phyloP scores from a whole-genome alignment of 345 rosid genomes.

The Erucastrum elatum region DNA sequence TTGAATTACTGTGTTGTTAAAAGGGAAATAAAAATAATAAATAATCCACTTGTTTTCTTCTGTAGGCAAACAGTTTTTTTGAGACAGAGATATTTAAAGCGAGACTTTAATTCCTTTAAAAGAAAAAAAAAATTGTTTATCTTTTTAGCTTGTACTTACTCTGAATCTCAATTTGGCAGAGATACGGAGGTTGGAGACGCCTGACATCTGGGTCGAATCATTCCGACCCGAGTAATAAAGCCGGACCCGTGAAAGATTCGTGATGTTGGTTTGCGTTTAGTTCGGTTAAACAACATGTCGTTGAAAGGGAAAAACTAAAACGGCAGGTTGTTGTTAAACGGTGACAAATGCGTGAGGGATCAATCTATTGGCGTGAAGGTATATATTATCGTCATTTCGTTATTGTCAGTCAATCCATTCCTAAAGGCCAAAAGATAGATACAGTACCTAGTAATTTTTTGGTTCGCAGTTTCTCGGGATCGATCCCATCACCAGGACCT shows the following conservation, averaged over 20 bases:
- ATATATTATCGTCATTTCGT: background rate
- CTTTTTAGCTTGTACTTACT: constrained; percentile 4
- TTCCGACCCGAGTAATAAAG: background rate
- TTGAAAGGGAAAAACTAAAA: background rate
- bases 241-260: background rate
- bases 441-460: background rate
- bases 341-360: background rate
- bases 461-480: constrained; percentile 6
- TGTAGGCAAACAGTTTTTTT: constrained; percentile 14
- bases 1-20: background rate
- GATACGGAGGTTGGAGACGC: constrained; percentile 22
- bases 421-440: background rate
- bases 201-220: constrained; percentile 19
- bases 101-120: background rate
- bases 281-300: constrained; percentile 9
- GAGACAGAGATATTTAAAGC: constrained; percentile 17
- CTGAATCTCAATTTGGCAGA: constrained; percentile 30
- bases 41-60: background rate
- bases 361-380: background rate
- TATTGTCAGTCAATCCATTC: background rate
- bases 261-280: constrained; percentile 3
- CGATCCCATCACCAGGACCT: constrained; percentile 36
- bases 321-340: constrained; percentile 4
- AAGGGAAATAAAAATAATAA: background rate
- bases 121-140: background rate